Conservation (phyloP, 2,329 filamentous ascomycete species). For the Elsinoe perseae region DNA sequence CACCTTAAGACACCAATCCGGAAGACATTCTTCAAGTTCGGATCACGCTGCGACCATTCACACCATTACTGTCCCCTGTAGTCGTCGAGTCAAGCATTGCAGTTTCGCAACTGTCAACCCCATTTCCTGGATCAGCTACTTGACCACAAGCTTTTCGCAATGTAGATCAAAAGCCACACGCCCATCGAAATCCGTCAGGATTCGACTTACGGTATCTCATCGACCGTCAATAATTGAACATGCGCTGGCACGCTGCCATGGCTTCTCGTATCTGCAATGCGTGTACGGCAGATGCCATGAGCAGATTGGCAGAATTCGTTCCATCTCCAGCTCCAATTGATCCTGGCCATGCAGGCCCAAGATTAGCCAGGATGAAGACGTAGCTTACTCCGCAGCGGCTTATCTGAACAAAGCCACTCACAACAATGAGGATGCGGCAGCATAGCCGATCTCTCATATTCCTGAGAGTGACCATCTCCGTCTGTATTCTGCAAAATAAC, state of each 20-base stretch:
- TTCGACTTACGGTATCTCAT: neutral
- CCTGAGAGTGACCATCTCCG: too few relatives aligned
- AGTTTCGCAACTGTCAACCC: neutral
- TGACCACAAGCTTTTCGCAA: constrained; percentile 1
- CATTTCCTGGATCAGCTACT: neutral
- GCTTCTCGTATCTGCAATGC: constrained; percentile 1
- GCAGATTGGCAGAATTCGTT: neutral
- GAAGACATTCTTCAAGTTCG: neutral
- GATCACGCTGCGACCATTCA: neutral
- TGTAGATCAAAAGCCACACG: constrained; percentile 1
- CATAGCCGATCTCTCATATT: too few relatives aligned
- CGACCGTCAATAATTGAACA: neutral
- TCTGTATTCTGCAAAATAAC: too few relatives aligned
- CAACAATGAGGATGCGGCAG: neutral
- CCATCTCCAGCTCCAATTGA: neutral
- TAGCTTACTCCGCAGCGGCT: constrained; percentile 4
- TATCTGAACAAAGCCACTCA: neutral
- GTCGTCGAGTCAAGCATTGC: neutral
- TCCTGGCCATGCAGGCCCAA: neutral
- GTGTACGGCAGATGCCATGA: neutral
- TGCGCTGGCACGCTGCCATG: constrained; percentile 5
- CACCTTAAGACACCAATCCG: neutral
- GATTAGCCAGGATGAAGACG: neutral
- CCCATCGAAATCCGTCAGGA: neutral
- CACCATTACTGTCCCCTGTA: neutral